Conservation (phyloP, 306 rosid species). For the Citrullus amarus region DNA sequence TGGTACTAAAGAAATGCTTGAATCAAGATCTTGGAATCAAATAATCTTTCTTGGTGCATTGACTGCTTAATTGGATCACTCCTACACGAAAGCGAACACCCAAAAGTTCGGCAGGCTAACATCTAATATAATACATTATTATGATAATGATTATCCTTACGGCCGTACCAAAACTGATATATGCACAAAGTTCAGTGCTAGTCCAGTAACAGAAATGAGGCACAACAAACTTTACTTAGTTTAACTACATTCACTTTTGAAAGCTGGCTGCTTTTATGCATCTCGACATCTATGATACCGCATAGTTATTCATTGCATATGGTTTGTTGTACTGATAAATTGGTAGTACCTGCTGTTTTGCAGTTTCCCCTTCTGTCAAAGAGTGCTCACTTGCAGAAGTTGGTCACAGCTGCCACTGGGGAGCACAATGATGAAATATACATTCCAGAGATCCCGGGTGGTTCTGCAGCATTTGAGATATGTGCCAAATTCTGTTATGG, state of each 20-base stretch:
- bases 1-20: not conserved
- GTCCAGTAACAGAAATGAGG: too few relatives aligned
- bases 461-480: constrained; percentile 74
- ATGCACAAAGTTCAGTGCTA: too few relatives aligned
- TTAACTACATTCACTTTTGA: not conserved
- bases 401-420: constrained; percentile 47
- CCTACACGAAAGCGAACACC: not conserved
- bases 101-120: not conserved
- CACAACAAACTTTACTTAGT: not conserved
- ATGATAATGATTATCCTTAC: not conserved
- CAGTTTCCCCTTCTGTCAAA: constrained; percentile 94
- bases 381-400: constrained; percentile 68
- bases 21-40: not conserved
- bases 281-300: not conserved
- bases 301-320: not conserved
- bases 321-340: constrained; percentile 14
- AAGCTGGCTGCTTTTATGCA: not conserved
- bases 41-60: not conserved
- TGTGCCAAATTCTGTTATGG: constrained; percentile 96
- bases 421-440: constrained; percentile 46
- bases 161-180: not conserved
- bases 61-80: not conserved
- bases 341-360: constrained; percentile 12
- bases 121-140: not conserved
- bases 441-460: constrained; percentile 82